Conservation (phyloP, 2,329 filamentous ascomycete genomes). For the Phialophora verrucosa region DNA sequence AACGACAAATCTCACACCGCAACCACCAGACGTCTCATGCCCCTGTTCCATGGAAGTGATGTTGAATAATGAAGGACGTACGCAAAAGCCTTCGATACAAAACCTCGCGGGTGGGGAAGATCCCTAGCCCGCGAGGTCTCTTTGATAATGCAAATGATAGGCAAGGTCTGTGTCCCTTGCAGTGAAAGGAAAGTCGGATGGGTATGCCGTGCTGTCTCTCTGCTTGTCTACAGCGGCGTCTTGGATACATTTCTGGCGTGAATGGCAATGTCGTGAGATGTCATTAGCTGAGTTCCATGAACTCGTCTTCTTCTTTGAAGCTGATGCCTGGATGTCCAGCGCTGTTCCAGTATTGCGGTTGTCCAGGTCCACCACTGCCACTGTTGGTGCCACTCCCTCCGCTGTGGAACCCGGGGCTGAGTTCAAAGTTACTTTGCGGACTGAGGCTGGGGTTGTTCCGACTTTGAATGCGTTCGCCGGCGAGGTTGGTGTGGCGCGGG, state of each 20-base stretch:
- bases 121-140: neutral
- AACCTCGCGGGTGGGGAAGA: neutral
- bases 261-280: neutral
- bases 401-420: slow-evolving; percentile 73
- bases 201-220: neutral
- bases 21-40: slow-evolving; percentile 7
- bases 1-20: slow-evolving; percentile 10
- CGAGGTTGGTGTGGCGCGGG: slow-evolving; percentile 89
- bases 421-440: slow-evolving; percentile 64
- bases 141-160: slow-evolving; percentile 5
- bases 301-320: slow-evolving; percentile 96
- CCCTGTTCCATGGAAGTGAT: neutral
- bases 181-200: neutral
- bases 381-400: slow-evolving; percentile 68
- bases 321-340: slow-evolving; percentile 64
- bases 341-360: slow-evolving; percentile 61
- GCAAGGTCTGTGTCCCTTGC: slow-evolving; percentile 9
- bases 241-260: neutral
- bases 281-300: slow-evolving; percentile 65
- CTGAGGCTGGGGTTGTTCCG: slow-evolving; percentile 56
- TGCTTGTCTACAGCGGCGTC: neutral
- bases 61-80: slow-evolving; percentile 9
- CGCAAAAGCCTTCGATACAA: neutral
- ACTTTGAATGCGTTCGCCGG: slow-evolving; percentile 72
- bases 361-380: slow-evolving; percentile 46